Conservation (phyloP, 2,329 filamentous ascomycete species). For the Colletotrichum camelliae region DNA sequence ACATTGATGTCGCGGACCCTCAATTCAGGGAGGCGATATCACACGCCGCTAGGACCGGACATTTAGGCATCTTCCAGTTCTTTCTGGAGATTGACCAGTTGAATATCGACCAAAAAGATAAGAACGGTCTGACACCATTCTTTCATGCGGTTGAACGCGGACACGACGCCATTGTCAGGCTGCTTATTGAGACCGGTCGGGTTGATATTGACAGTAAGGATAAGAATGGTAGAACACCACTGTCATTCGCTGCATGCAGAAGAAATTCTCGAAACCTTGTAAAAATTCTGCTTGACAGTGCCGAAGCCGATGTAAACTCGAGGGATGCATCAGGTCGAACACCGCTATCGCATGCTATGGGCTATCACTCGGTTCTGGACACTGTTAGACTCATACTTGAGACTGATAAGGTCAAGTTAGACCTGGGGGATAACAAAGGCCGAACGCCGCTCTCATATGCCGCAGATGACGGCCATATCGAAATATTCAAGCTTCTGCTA, state of each 20-base stretch:
- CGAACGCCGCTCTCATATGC: background rate
- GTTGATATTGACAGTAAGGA: no score
- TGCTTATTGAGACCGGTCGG: background rate
- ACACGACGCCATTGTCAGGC: rapidly evolving
- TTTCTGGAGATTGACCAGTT: rapidly evolving
- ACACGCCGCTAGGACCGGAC: rapidly evolving
- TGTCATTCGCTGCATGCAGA: no score
- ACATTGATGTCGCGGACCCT: rapidly evolving
- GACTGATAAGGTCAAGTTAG: no score
- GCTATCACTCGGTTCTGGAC: background rate
- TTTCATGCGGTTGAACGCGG: rapidly evolving
- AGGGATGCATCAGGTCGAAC: background rate
- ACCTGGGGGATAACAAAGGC: background rate
- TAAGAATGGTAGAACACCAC: background rate
- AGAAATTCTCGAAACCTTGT: background rate
- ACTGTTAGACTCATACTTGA: no score
- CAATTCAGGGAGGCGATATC: background rate
- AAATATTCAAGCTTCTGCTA: background rate
- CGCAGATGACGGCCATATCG: rapidly evolving
- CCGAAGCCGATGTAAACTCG: background rate
- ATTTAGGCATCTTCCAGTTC: background rate
- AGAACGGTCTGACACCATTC: background rate
- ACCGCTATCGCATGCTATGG: background rate
- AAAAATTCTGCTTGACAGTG: background rate
- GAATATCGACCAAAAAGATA: background rate